phyloP scores from a whole-genome alignment of 495 filamentous ascomycete genomes.

The Penicillium ucsense region DNA sequence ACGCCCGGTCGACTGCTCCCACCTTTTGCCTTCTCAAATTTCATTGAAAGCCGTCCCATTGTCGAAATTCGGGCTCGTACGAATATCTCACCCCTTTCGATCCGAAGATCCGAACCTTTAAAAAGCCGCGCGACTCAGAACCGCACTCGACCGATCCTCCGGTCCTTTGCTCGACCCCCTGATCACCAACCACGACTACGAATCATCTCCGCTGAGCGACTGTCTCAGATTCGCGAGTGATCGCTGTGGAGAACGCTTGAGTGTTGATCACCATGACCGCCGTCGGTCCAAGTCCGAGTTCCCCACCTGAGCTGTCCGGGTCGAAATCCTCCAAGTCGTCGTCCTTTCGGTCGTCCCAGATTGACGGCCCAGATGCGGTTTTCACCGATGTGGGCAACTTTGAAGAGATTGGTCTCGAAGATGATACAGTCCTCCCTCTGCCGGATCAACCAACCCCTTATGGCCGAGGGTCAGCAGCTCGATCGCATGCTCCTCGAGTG shows the following conservation, averaged over 20 bases:
- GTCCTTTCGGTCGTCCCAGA: conserved; percentile 69
- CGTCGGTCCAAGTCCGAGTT: conserved; percentile 53
- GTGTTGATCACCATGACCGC: conserved; percentile 42
- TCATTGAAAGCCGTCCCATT: no score
- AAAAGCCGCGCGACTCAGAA: no score
- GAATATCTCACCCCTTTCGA: no score
- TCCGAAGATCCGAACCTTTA: no score
- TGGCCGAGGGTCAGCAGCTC: conserved; percentile 21
- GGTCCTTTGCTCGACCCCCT: conserved; percentile 4
- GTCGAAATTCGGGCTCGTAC: no score
- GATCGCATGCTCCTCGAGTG: conserved; percentile 25
- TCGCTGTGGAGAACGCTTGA: conserved; percentile 8
- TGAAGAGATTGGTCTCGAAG: conserved; percentile 85
- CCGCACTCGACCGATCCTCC: no score
- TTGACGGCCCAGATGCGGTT: conserved; percentile 53
- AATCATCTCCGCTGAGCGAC: neutral
- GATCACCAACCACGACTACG: neutral
- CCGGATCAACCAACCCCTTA: conserved; percentile 20
- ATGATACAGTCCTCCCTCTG: conserved; percentile 40
- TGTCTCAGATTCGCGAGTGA: neutral
- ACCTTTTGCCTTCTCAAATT: no score
- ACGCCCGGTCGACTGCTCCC: no score
- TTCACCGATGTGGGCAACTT: conserved; percentile 71
- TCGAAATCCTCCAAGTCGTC: conserved; percentile 88
- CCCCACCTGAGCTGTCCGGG: conserved; percentile 72